Percentiles rank a stretch among this genome's conserved stretches.
Conservation (phyloP, 2,329 filamentous ascomycete species). For the Pestalotiopsis sp. region DNA sequence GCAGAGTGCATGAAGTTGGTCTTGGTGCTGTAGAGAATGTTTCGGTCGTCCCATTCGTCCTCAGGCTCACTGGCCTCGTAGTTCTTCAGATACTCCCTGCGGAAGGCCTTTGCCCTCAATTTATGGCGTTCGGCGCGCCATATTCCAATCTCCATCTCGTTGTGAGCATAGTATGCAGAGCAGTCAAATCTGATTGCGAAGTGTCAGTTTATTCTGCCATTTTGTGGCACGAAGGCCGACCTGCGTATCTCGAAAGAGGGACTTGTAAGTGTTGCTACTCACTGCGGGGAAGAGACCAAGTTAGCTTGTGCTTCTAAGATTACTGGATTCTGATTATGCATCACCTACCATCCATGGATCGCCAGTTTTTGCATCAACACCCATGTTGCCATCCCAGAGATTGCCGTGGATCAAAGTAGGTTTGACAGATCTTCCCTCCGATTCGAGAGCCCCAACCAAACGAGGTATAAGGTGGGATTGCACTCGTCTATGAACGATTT, state of each 20-base stretch:
- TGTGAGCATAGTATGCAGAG: conserved; percentile 24
- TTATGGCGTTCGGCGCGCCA: conserved; percentile 21
- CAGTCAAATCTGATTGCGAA: conserved; percentile 18
- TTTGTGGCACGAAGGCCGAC: too few relatives aligned
- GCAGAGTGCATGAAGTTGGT: conserved; percentile 24
- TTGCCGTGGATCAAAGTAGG: conserved; percentile 24
- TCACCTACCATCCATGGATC: conserved; percentile 17
- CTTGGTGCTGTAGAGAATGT: conserved; percentile 25
- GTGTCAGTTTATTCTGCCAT: not conserved
- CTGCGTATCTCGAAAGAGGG: too few relatives aligned
- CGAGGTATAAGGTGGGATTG: conserved; percentile 20
- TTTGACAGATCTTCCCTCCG: conserved; percentile 19
- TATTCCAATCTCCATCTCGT: conserved; percentile 24
- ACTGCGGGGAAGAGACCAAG: not conserved
- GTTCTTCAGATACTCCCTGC: conserved; percentile 23
- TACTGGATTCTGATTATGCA: not conserved
- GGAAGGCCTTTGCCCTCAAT: conserved; percentile 22
- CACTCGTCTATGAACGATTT: conserved; percentile 19
- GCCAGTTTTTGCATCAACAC: conserved; percentile 20
- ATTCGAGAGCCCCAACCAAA: conserved; percentile 18
- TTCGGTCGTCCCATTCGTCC: conserved; percentile 27
- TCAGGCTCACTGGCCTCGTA: conserved; percentile 23
- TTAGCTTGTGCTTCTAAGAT: not conserved
- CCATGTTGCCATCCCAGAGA: conserved; percentile 25
- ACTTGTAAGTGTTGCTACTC: not conserved